These are phyloP conservation scores for Cystobasidium sp. DNA, from an alignment of 1,284 basidiomycete genomes.

Conservation along the genomic window DNA sequence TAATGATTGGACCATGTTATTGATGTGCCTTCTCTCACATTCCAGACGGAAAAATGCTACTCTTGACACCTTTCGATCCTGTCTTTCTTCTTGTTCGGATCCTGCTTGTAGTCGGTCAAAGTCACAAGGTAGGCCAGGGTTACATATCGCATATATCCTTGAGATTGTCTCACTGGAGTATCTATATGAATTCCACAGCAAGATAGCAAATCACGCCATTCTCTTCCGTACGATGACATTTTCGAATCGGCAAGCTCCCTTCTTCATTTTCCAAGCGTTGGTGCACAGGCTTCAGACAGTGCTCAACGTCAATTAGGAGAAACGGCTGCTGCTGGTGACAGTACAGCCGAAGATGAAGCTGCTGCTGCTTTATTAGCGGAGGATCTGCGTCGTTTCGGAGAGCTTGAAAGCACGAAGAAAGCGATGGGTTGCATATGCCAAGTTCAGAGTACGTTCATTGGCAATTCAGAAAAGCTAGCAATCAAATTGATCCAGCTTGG, in stretches of 20 bases:
- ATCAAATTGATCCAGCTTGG: not conserved
- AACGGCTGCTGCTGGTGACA: not conserved
- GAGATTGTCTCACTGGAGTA: too few species aligned
- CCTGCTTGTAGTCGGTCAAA: slow-evolving; percentile 53
- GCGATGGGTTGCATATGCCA: slow-evolving; percentile 36
- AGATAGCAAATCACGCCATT: slow-evolving; percentile 18
- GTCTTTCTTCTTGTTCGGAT: slow-evolving; percentile 42
- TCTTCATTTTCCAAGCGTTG: slow-evolving; percentile 9
- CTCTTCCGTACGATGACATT: slow-evolving; percentile 43
- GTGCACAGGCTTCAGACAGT: not conserved
- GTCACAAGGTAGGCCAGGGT: not conserved
- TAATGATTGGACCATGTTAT: not conserved
- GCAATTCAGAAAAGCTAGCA: not conserved
- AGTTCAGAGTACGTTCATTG: slow-evolving; percentile 22
- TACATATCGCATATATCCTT: not conserved
- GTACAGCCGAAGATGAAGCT: slow-evolving; percentile 14
- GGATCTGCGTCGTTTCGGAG: slow-evolving; percentile 39
- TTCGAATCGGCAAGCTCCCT: slow-evolving; percentile 42
- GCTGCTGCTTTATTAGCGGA: slow-evolving; percentile 16
- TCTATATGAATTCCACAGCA: not conserved
- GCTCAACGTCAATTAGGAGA: slow-evolving; percentile 12
- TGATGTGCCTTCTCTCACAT: not conserved
- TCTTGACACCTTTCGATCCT: slow-evolving; percentile 46
- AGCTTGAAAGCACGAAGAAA: slow-evolving; percentile 28
- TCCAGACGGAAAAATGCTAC: slow-evolving; percentile 44